These are phyloP conservation scores for Tetrapisispora phaffii DNA, from an alignment of 805 yeast species.

Conservation along the genomic window DNA sequence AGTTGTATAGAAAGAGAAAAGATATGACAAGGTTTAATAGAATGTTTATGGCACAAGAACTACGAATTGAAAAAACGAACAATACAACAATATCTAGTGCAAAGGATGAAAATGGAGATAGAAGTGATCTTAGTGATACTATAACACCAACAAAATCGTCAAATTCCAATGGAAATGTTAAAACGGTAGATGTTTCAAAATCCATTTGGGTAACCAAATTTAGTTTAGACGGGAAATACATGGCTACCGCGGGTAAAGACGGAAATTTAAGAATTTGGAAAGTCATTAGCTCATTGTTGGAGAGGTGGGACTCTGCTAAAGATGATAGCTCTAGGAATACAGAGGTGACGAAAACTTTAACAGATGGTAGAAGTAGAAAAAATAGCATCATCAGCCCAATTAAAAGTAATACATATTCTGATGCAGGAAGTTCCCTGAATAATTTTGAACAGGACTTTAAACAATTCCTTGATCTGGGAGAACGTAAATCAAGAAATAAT, in stretches of 20 bases:
- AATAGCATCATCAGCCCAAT: neutral
- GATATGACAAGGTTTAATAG: slow-evolving; percentile 40
- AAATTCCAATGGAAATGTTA: neutral
- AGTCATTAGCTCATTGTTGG: slow-evolving; percentile 63
- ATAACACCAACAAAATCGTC: neutral
- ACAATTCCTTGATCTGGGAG: neutral
- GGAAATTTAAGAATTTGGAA: slow-evolving; percentile 64
- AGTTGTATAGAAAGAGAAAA: slow-evolving; percentile 38
- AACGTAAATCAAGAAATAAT: neutral
- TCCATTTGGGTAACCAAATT: slow-evolving; percentile 72
- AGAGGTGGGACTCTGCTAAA: slow-evolving; percentile 40
- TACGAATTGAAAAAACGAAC: slow-evolving; percentile 14
- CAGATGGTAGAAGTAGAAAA: neutral
- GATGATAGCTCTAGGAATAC: slow-evolving; percentile 7
- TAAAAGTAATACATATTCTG: neutral
- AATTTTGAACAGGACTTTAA: neutral
- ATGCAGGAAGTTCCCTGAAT: neutral
- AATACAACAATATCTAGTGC: neutral
- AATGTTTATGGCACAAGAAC: slow-evolving; percentile 58
- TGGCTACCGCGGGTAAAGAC: slow-evolving; percentile 81
- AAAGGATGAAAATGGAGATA: neutral
- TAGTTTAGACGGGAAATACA: slow-evolving; percentile 66
- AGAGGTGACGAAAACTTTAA: neutral
- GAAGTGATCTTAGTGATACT: neutral
- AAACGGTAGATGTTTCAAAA: slow-evolving; percentile 6